phyloP scores from a whole-genome alignment of 2,329 filamentous ascomycete species.

The Aspergillus versicolor region DNA sequence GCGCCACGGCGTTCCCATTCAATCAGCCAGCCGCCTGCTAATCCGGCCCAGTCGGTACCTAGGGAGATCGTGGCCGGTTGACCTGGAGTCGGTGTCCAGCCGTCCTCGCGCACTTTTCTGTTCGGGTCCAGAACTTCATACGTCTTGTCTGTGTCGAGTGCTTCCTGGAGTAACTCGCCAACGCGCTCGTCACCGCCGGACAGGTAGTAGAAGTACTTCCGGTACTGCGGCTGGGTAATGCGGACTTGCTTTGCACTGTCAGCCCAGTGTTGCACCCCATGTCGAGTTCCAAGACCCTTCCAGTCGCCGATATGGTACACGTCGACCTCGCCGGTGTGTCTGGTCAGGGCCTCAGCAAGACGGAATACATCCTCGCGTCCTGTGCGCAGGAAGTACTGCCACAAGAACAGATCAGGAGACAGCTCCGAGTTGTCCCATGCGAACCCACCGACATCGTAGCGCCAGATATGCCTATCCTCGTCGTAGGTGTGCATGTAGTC shows the following conservation, averaged over 20 bases:
- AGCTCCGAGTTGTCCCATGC: conserved; percentile 67
- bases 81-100: conserved; percentile 47
- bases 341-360: conserved; percentile 58
- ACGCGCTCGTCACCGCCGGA: conserved; percentile 57
- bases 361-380: conserved; percentile 58
- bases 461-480: conserved; percentile 58
- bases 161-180: conserved; percentile 55
- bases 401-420: conserved; percentile 62
- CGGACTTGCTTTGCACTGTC: conserved; percentile 64
- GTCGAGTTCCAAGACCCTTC: conserved; percentile 61
- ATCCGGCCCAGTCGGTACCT: conserved; percentile 36
- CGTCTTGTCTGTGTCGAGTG: conserved; percentile 54
- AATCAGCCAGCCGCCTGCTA: conserved; percentile 59
- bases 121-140: conserved; percentile 56
- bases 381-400: conserved; percentile 62
- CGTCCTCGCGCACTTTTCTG: conserved; percentile 58
- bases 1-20: conserved; percentile 60
- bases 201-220: conserved; percentile 58
- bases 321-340: conserved; percentile 63
- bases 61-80: conserved; percentile 3
- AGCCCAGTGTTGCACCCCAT: conserved; percentile 62
- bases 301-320: conserved; percentile 60
- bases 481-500: conserved; percentile 66
- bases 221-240: conserved; percentile 59
- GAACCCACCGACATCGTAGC: conserved; percentile 63